phyloP scores from a whole-genome alignment of 1,284 basidiomycete genomes.

The Leucoagaricus sp. region DNA sequence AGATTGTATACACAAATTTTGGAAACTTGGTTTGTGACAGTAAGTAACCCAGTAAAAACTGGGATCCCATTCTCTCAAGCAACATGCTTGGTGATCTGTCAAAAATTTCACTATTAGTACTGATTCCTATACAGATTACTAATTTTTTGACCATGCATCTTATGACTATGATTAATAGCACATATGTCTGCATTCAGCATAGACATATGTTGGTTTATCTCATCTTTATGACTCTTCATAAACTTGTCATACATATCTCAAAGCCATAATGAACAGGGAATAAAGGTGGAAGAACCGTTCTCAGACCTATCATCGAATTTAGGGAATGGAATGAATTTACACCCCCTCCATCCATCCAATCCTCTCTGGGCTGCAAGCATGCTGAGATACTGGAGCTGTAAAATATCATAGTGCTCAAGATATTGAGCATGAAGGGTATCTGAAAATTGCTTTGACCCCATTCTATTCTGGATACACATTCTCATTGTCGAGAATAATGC shows the following conservation, averaged over 20 bases:
- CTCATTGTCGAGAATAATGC: not conserved
- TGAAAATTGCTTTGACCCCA: not conserved
- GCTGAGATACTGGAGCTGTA: not conserved
- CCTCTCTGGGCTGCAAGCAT: no score
- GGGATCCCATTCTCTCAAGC: slow-evolving; percentile 17
- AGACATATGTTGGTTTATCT: slow-evolving; percentile 22
- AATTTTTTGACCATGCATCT: slow-evolving; percentile 13
- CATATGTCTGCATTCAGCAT: slow-evolving; percentile 21
- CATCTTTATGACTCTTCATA: slow-evolving; percentile 11
- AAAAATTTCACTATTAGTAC: not conserved
- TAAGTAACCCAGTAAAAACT: not conserved
- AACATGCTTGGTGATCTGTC: slow-evolving; percentile 26
- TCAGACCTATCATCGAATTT: not conserved
- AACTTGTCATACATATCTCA: not conserved
- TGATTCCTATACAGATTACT: no score
- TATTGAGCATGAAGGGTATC: not conserved
- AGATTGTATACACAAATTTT: not conserved
- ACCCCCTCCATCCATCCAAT: no score
- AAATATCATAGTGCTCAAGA: not conserved
- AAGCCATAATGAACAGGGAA: not conserved
- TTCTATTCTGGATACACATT: not conserved
- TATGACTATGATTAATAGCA: slow-evolving; percentile 27
- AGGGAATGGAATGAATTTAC: not conserved
- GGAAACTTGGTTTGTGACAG: not conserved
- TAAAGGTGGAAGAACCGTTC: not conserved